These are phyloP conservation scores for Geum urbanum DNA, from an alignment of 306 rosid species.

Conservation along the genomic window DNA sequence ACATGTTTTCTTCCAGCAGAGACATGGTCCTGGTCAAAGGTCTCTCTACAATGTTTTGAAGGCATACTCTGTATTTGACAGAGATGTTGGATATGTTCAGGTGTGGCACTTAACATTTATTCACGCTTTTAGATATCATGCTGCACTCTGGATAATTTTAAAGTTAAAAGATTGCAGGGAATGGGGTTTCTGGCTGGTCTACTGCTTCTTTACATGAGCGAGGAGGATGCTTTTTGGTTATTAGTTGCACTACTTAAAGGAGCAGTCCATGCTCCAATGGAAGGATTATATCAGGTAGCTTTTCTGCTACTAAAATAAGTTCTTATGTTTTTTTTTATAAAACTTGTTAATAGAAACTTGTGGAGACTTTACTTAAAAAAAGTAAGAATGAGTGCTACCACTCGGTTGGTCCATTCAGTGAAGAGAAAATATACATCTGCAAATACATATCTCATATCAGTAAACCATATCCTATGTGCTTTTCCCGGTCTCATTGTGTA, in stretches of 20 bases:
- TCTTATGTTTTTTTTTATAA: conserved; percentile 6
- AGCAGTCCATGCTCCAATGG: conserved; percentile 99
- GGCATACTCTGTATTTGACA: conserved; percentile 92
- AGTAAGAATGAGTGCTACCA: background rate
- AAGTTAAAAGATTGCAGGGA: conserved; percentile 63
- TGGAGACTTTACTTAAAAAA: background rate
- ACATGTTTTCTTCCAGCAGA: conserved; percentile 93
- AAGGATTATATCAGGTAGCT: conserved; percentile 87
- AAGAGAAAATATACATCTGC: background rate
- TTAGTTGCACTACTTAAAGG: conserved; percentile 96
- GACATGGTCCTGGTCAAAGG: conserved; percentile 99
- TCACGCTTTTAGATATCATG: conserved; percentile 15
- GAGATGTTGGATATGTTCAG: conserved; percentile 99
- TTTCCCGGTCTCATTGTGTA: background rate
- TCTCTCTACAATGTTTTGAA: conserved; percentile 94
- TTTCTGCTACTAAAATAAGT: background rate
- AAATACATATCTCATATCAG: background rate
- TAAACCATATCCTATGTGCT: background rate
- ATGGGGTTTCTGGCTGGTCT: conserved; percentile 98
- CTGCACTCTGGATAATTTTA: conserved; percentile 15
- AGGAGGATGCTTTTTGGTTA: conserved; percentile 98
- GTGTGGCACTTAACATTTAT: conserved; percentile 37
- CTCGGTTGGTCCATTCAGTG: background rate
- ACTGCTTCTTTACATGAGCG: conserved; percentile 96
- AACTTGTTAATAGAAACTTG: background rate